These are phyloP conservation scores for Lachnellula occidentalis DNA, from an alignment of 2,329 filamentous ascomycete genomes.

Conservation along the genomic window DNA sequence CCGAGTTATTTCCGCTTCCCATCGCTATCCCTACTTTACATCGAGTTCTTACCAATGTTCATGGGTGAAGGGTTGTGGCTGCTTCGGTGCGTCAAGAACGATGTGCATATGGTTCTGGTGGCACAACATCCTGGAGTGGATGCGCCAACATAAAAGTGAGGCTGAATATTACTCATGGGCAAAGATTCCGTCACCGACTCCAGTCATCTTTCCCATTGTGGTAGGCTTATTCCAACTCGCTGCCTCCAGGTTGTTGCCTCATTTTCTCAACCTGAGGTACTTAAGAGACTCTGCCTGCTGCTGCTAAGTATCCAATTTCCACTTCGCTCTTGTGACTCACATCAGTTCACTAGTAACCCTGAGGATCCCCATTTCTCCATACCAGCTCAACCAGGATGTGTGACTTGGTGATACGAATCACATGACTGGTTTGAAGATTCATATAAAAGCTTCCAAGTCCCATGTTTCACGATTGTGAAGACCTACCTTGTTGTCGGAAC, in stretches of 20 bases:
- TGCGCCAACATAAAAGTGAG: neutral
- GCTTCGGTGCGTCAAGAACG: neutral
- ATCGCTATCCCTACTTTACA: neutral
- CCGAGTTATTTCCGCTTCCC: neutral
- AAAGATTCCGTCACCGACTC: neutral
- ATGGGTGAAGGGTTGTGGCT: neutral
- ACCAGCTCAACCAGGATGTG: neutral
- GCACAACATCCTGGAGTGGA: too few relatives aligned
- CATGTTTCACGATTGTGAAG: neutral
- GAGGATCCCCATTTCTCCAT: neutral
- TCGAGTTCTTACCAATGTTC: neutral
- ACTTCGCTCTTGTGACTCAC: conserved; percentile 20
- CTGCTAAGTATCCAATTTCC: conserved; percentile 12
- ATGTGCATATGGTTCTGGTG: neutral
- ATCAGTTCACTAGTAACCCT: neutral
- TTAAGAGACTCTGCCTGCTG: conserved; percentile 12
- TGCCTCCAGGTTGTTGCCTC: conserved; percentile 22
- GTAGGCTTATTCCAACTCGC: conserved; percentile 7
- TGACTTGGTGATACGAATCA: neutral
- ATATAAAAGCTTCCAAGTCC: neutral
- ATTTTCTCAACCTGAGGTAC: conserved; percentile 4
- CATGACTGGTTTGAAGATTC: neutral
- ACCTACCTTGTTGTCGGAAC: neutral
- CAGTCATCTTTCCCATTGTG: neutral
- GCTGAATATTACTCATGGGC: neutral